These are phyloP conservation scores for Aureobasidium sp. DNA, from an alignment of 2,329 filamentous ascomycete species.

Conservation along the genomic window DNA sequence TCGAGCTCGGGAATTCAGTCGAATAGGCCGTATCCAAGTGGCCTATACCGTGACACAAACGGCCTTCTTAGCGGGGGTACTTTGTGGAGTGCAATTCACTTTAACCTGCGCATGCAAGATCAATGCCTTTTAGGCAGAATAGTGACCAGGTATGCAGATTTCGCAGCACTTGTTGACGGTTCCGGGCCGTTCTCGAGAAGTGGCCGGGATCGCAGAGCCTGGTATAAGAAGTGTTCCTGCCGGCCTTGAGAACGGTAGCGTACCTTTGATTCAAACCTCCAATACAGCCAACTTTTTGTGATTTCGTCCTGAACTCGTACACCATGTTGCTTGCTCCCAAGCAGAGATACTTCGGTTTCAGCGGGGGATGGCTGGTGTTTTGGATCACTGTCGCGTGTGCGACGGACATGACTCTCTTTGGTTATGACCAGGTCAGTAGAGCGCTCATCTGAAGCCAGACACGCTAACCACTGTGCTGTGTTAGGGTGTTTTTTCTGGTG, in stretches of 20 bases:
- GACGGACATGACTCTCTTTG: conserved; percentile 41
- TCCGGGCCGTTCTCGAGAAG: neutral
- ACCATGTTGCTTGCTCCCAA: neutral
- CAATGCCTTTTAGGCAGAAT: conserved; percentile 6
- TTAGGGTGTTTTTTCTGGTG: conserved; percentile 45
- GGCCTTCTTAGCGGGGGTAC: neutral
- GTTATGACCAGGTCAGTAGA: conserved; percentile 16
- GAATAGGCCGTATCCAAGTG: neutral
- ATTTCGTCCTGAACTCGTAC: neutral
- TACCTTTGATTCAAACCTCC: neutral
- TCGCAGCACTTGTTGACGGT: neutral
- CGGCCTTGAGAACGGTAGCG: neutral
- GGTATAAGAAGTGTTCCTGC: neutral
- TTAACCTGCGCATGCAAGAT: neutral
- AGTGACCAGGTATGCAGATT: neutral
- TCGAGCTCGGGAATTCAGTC: neutral
- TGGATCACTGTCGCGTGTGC: conserved; percentile 31
- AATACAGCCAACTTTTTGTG: neutral
- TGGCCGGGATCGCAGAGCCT: neutral
- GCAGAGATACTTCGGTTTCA: conserved; percentile 44
- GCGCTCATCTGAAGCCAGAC: conserved; percentile 20
- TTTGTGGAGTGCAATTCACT: neutral
- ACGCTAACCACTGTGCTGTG: conserved; percentile 27
- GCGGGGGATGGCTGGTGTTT: conserved; percentile 47
- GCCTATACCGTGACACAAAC: neutral